These are phyloP conservation scores for Podospora sp. DNA, from an alignment of 495 filamentous ascomycete species.

Conservation along the genomic window DNA sequence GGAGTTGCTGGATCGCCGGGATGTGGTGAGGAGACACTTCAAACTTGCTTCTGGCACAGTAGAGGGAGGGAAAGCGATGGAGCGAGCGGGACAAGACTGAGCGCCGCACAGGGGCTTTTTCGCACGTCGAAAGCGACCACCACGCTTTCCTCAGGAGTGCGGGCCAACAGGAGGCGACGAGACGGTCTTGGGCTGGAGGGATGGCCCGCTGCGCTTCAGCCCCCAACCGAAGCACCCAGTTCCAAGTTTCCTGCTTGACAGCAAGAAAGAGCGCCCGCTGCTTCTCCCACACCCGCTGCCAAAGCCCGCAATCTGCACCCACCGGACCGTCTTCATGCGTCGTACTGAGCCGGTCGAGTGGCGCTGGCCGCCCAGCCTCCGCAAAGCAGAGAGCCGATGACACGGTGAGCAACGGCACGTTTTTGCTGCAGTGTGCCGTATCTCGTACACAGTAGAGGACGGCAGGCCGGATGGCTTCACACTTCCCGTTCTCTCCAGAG, in stretches of 20 bases:
- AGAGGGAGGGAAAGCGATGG: background rate
- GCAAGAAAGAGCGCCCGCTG: background rate
- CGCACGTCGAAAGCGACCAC: background rate
- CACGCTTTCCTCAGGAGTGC: background rate
- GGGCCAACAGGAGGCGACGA: background rate
- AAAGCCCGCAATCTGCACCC: background rate
- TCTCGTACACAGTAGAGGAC: background rate
- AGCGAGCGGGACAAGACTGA: conserved; percentile 12
- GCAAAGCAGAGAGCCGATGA: background rate
- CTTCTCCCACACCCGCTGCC: background rate
- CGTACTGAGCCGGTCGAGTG: background rate
- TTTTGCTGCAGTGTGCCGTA: background rate
- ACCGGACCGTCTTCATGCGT: background rate
- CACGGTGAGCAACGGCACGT: too few relatives aligned
- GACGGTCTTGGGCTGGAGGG: background rate
- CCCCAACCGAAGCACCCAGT: background rate
- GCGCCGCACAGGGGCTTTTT: background rate
- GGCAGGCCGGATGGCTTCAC: too few relatives aligned
- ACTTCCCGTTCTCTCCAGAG: too few relatives aligned
- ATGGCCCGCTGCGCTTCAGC: background rate
- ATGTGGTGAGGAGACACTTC: background rate
- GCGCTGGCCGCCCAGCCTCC: background rate
- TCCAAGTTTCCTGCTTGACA: background rate
- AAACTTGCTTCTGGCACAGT: background rate
- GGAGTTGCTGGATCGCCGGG: background rate